Percentiles rank a stretch among this genome's conserved stretches.
These are phyloP conservation scores for Pythium apleroticum DNA, from an alignment of 352 stramenopile genomes.

Conservation along the genomic window DNA sequence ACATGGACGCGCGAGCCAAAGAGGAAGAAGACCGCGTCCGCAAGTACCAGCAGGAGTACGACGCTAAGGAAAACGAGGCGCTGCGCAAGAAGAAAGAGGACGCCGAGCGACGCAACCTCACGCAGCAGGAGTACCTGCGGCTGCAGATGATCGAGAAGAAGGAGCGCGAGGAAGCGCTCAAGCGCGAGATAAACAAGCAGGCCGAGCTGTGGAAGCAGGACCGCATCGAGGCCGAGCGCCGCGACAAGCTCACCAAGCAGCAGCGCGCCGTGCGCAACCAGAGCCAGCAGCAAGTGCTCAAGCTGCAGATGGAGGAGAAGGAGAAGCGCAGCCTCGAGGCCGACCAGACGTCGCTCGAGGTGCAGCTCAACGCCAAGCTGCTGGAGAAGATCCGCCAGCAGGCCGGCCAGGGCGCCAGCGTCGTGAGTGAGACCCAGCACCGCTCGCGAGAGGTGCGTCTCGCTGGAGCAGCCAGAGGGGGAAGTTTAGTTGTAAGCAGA, in stretches of 20 bases:
- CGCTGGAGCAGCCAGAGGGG: too few relatives aligned
- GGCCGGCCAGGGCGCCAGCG: constrained; percentile 35
- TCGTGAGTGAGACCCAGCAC: constrained; percentile 70
- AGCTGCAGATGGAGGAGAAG: constrained; percentile 72
- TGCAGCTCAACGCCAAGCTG: constrained; percentile 72
- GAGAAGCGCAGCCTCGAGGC: constrained; percentile 55
- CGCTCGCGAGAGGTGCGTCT: constrained; percentile 61
- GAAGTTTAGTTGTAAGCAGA: not conserved
- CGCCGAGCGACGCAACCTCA: constrained; percentile 42
- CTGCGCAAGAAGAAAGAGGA: constrained; percentile 55
- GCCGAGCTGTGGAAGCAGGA: constrained; percentile 81
- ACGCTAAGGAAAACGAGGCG: constrained; percentile 47
- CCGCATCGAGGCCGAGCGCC: constrained; percentile 51
- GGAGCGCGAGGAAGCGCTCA: constrained; percentile 46
- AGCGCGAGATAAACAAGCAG: constrained; percentile 73
- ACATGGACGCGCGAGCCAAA: constrained; percentile 55
- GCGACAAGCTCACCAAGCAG: constrained; percentile 48
- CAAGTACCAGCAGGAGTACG: constrained; percentile 71
- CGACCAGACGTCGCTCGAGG: constrained; percentile 67
- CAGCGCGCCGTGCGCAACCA: constrained; percentile 52
- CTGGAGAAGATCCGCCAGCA: constrained; percentile 75
- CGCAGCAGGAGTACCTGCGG: constrained; percentile 56
- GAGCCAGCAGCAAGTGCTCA: constrained; percentile 62
- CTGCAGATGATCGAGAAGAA: constrained; percentile 75
- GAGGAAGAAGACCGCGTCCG: constrained; percentile 66